Evolutionary conservation across 1,284 basidiomycete genomes (phyloP), one percentile per base, ranked within the genome.

Genomic region (Cutaneotrichosporon sp.): DNA sequence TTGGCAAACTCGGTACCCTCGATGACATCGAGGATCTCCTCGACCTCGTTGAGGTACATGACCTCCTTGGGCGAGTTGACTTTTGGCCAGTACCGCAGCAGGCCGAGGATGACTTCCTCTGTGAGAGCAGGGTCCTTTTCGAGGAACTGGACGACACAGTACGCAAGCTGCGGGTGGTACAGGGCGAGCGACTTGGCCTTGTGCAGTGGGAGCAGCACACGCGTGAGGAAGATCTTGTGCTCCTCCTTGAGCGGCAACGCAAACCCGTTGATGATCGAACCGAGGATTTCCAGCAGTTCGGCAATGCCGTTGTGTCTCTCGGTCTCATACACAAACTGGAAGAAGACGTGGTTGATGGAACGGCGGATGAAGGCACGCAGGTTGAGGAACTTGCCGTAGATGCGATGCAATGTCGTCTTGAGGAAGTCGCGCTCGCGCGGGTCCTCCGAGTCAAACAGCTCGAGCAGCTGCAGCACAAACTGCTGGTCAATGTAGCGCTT

Each of bases 41-140:
- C 96, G 54, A 98, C 91, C 79, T 99, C 96, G 77, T 97, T 98
- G 61, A 99, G 80, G 79, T 91, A 98, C 96, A 99, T 98, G 76
- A 98, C 96, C 74, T 98, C 96, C 77, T 99, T 99, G n/a, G 92
- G 93, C 44, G 90, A 94, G 76, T 98, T 98, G 66, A 98, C 94
- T 77, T 98, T 98, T 41, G 96, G 96, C 96, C 96, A 99, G 77
- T 84, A 99, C 69, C 89, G 88, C 70, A 99, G 81, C 18, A 99
- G 80, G 17, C 96, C 96, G 51, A 94, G 78, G 72, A 98, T 86
- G 35, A 99, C 96, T 53, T 97, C 93, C 76, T 97, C 90, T 18
- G 93, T 96, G 50, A 98, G 80, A 4, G 81, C 74, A 2, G 90
- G 82, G 66, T 98, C 96, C 79, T 99, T 99, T 74, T 99, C 96